Base-by-base conservation (phyloP, 2,329 filamentous ascomycete species). In the Monosporascus sp. region DNA sequence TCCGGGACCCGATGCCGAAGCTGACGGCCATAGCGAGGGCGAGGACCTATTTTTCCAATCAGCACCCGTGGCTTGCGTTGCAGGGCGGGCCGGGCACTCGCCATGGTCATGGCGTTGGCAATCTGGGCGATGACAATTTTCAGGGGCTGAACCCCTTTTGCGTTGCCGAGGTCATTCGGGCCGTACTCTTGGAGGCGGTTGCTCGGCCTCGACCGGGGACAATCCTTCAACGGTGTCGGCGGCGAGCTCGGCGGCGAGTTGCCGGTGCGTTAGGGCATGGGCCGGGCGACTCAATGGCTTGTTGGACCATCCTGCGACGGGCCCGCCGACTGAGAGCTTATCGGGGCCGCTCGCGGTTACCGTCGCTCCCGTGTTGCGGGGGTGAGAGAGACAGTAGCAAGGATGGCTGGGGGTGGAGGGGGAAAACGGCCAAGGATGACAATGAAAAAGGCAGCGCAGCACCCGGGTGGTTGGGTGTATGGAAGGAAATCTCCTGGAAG, bases 61-160 rank as follows among this genome's bases (percentile, higher is more conserved):
- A 11, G 16, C 7, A 36, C 3, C 24, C 24, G 14, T 17, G 9
- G n/a, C n/a, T n/a, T n/a, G n/a, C n/a, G n/a, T n/a, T 40, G 22
- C 14, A 7, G 16, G 27, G 44, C 19, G 31, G 20, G 16, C 17
- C 34, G 9, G 11, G 27, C n/a, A 41, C 59, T 7, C 66, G 82
- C 83, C 66, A 87, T 68, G 59, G 80, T 86, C 84, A 86, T 86
- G 14, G 83, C 83, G 65, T 87, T 87, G 47, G 82, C 82, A 48
- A 86, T 71, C 64, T 87, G 84, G 43, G 79, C 73, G 44, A 86
- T 68, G 19, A 87, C 65, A 53, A 87, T 86, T 64, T 84, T 83
- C 45, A 75, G 64, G 24, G 78, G 74, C 45, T 76, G 78, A 31
- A 86, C 82, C 7, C 79, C 78, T 54, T 76, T 75, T 1, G 69